These are phyloP conservation scores for Spathaspora passalidarum DNA, from an alignment of 805 yeast genomes.

Conservation along the genomic window DNA sequence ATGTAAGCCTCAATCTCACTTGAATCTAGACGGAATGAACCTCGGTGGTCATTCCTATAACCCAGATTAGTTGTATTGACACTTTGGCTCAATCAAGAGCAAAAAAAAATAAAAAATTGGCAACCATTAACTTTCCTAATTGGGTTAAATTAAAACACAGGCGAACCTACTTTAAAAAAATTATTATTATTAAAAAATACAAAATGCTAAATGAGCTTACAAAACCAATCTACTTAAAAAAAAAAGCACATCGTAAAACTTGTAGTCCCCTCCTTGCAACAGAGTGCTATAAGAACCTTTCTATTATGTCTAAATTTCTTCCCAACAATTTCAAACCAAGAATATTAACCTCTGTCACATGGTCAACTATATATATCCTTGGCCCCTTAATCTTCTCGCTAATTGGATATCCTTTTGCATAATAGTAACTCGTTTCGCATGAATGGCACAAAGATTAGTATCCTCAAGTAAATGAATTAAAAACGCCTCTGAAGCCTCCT, in stretches of 20 bases:
- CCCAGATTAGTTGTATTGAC: too few species aligned
- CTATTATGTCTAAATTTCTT: background rate
- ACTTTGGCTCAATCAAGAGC: background rate
- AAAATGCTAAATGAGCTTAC: too few species aligned
- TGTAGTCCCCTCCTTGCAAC: too few species aligned
- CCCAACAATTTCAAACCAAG: too few species aligned
- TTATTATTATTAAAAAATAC: too few species aligned
- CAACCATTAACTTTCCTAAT: background rate
- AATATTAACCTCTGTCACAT: background rate
- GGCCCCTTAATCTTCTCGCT: slow-evolving; percentile 98
- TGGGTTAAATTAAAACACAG: slow-evolving; percentile 1
- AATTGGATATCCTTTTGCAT: slow-evolving; percentile 97
- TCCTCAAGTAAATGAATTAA: slow-evolving; percentile 94
- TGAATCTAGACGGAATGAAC: too few species aligned
- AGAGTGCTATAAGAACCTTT: too few species aligned
- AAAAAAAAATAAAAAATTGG: background rate
- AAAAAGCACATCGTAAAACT: too few species aligned
- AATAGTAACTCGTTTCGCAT: slow-evolving; percentile 98
- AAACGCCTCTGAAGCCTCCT: slow-evolving; percentile 98
- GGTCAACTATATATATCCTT: slow-evolving; percentile 48
- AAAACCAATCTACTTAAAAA: too few species aligned
- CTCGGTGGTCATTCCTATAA: too few species aligned
- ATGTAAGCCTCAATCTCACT: too few species aligned
- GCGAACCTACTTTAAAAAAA: too few species aligned
- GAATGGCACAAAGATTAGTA: slow-evolving; percentile 97